These are phyloP conservation scores for Solanum dulcamara DNA, from an alignment of 257 asterid species.

Conservation along the genomic window DNA sequence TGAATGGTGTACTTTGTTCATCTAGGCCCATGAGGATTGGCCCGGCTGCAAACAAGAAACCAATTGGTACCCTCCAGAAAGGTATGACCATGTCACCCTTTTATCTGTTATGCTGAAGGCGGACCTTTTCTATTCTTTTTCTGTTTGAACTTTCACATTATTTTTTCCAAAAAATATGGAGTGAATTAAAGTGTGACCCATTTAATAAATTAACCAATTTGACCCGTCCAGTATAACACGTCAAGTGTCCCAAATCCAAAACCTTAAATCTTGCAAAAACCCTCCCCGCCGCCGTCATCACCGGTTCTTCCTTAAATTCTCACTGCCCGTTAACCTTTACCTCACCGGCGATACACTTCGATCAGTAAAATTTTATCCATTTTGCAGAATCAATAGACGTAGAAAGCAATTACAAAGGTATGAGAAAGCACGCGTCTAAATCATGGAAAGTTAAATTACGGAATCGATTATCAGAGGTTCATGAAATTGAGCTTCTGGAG, in stretches of 20 bases:
- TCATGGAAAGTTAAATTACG: constrained; percentile 37
- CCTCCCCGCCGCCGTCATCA: background rate
- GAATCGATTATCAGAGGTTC: constrained; percentile 38
- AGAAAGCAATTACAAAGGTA: background rate
- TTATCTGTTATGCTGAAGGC: too few relatives aligned
- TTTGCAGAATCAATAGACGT: too few relatives aligned
- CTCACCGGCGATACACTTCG: background rate
- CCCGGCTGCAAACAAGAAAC: too few relatives aligned
- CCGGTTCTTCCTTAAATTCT: background rate
- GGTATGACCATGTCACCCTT: too few relatives aligned
- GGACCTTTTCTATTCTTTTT: too few relatives aligned
- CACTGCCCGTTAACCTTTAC: background rate
- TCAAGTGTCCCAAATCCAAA: background rate
- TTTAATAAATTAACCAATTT: background rate
- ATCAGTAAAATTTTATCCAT: background rate
- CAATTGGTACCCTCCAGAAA: too few relatives aligned
- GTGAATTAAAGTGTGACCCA: background rate
- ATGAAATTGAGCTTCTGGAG: constrained; percentile 66
- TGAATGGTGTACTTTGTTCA: too few relatives aligned
- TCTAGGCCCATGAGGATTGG: too few relatives aligned
- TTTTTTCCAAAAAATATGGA: too few relatives aligned
- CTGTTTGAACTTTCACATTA: too few relatives aligned
- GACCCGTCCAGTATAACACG: background rate
- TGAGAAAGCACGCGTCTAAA: constrained; percentile 36
- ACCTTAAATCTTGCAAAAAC: background rate